Conservation (phyloP, 1,284 basidiomycete genomes). For the Violaceomyces palustris region DNA sequence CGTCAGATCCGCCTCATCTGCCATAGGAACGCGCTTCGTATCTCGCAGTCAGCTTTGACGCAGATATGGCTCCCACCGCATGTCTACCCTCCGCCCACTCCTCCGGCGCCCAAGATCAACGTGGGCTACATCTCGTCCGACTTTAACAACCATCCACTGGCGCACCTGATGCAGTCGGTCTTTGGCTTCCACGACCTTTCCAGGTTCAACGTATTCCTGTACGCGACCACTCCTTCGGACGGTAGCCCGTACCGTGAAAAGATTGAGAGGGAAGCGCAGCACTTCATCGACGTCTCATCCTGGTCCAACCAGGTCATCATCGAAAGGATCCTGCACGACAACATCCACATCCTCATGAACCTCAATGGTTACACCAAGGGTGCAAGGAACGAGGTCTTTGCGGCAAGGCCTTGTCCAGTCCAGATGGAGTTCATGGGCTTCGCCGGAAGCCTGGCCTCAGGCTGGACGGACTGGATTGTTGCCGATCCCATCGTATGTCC, state of each 20-base stretch:
- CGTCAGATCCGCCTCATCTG: conserved; percentile 61
- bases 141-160: conserved; percentile 63
- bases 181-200: conserved; percentile 59
- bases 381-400: conserved; percentile 63
- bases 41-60: conserved; percentile 58
- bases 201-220: conserved; percentile 59
- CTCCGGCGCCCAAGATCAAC: conserved; percentile 57
- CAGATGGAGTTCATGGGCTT: conserved; percentile 60
- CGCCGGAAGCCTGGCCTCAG: conserved; percentile 60
- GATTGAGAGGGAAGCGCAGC: conserved; percentile 58
- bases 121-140: conserved; percentile 64
- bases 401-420: conserved; percentile 61
- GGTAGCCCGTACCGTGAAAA: conserved; percentile 59
- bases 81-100: conserved; percentile 60
- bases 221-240: conserved; percentile 61
- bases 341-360: conserved; percentile 62
- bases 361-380: conserved; percentile 66
- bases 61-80: conserved; percentile 59
- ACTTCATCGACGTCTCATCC: conserved; percentile 60
- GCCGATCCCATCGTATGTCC: conserved; percentile 60
- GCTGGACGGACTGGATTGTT: conserved; percentile 65
- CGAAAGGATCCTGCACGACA: conserved; percentile 57
- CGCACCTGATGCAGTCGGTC: conserved; percentile 64
- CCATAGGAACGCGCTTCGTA: conserved; percentile 61
- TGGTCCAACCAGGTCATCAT: conserved; percentile 57